A percentile compares a stretch with the other conserved stretches of the same genome.
Evolutionary conservation across 129 eudicot genomes (phyloP).

Genomic region (Cynara cardunculus): DNA sequence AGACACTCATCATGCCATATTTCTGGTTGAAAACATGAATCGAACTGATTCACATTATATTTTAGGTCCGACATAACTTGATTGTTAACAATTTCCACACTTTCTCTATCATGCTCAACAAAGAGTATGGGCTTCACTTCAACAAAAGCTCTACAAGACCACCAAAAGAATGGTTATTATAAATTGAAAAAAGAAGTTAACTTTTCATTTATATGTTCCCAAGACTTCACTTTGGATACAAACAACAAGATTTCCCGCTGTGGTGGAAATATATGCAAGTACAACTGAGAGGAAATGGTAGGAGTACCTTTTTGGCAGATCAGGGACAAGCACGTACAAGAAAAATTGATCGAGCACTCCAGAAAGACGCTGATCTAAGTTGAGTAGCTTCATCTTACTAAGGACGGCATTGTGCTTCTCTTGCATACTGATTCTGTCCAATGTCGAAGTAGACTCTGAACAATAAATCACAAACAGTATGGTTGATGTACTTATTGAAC

Average conservation of each 20-base stretch:
- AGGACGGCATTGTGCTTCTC: conserved; percentile 43
- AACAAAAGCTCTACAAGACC: conserved; percentile 66
- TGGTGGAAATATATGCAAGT: background rate
- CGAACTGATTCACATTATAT: conserved; percentile 18
- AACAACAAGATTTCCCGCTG: background rate
- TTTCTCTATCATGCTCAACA: conserved; percentile 40
- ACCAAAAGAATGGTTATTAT: conserved; percentile 5
- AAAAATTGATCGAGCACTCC: conserved; percentile 48
- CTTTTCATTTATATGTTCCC: background rate
- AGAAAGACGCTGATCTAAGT: conserved; percentile 24
- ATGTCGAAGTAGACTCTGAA: conserved; percentile 42
- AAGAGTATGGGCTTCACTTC: conserved; percentile 86
- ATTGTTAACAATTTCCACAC: conserved; percentile 31
- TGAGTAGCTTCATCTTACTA: conserved; percentile 37
- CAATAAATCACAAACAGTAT: conserved; percentile 65
- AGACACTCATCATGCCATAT: conserved; percentile 63
- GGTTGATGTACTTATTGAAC: conserved; percentile 65
- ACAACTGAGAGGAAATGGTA: background rate
- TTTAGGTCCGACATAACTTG: conserved; percentile 23
- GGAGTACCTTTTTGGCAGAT: conserved; percentile 80
- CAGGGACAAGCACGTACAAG: conserved; percentile 81
- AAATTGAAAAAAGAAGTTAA: background rate
- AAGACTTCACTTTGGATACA: background rate
- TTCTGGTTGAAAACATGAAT: conserved; percentile 58
- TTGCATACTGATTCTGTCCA: conserved; percentile 47